Evolutionary conservation across 768 basidiomycete genomes (phyloP).

Genomic region (Auricularia cornea): DNA sequence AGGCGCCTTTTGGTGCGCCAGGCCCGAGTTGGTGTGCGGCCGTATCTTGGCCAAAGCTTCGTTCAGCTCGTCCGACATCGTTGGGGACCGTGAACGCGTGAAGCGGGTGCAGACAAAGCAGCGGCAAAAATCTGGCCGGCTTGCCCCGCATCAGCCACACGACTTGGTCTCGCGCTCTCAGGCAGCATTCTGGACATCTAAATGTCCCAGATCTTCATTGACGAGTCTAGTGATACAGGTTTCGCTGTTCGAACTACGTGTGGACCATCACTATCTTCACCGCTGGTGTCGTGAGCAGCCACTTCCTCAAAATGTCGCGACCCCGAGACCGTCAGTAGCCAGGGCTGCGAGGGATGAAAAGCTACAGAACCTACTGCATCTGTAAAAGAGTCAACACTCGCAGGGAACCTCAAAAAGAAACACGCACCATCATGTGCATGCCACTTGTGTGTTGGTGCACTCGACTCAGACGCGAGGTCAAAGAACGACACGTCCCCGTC

Average conservation of each 20-base stretch:
- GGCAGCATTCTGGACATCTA: not conserved
- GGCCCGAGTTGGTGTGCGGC: conserved; percentile 68
- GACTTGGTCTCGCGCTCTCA: not conserved
- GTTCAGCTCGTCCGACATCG: not conserved
- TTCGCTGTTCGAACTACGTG: conserved; percentile 1
- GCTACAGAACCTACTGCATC: conserved; percentile 67
- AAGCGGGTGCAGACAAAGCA: not conserved
- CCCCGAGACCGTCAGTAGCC: conserved; percentile 61
- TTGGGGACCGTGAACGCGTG: not conserved
- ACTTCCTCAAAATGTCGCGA: conserved; percentile 54
- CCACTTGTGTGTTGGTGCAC: conserved; percentile 30
- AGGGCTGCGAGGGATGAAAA: conserved; percentile 59
- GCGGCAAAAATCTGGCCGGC: not conserved
- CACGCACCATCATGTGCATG: conserved; percentile 49
- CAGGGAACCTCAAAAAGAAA: not conserved
- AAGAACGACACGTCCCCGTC: conserved; percentile 53
- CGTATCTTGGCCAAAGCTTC: conserved; percentile 66
- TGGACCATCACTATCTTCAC: conserved; percentile 11
- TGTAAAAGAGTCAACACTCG: conserved; percentile 19
- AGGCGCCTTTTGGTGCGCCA: conserved; percentile 84
- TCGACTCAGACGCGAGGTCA: conserved; percentile 29
- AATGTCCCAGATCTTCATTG: not conserved
- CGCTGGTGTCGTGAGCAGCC: not conserved
- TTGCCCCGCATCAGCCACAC: not conserved
- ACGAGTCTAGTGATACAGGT: not conserved